Conservation (phyloP, 768 basidiomycete genomes). For the Cytidiella melzeri region DNA sequence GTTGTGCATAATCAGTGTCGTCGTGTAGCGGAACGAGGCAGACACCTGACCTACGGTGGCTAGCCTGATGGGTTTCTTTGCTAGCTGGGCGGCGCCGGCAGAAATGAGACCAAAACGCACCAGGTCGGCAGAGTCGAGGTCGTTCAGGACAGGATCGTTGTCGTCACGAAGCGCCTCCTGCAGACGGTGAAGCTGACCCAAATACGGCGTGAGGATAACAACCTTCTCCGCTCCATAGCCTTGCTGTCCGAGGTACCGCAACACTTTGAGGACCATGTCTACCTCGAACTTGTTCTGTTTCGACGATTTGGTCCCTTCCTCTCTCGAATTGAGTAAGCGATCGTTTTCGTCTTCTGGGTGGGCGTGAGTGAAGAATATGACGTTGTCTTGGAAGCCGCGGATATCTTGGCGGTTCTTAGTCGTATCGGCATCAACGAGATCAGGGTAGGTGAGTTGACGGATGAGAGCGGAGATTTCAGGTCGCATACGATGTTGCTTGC, state of each 20-base stretch:
- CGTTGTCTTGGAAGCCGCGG: constrained; percentile 48
- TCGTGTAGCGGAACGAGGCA: background rate
- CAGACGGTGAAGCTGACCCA: constrained; percentile 56
- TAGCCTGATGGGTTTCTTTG: constrained; percentile 45
- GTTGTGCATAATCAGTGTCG: background rate
- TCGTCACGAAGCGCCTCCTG: constrained; percentile 36
- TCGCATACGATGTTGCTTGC: constrained; percentile 64
- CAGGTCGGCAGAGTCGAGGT: constrained; percentile 55
- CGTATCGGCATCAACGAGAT: constrained; percentile 46
- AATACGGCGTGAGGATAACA: constrained; percentile 64
- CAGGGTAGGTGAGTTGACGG: constrained; percentile 58
- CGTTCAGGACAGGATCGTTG: constrained; percentile 56
- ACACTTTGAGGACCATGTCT: constrained; percentile 58
- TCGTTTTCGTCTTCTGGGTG: constrained; percentile 45
- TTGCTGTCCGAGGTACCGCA: constrained; percentile 61
- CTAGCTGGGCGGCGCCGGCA: constrained; percentile 30
- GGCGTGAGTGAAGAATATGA: constrained; percentile 56
- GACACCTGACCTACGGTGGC: constrained; percentile 54
- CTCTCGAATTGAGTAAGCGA: constrained; percentile 37
- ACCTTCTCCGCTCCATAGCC: constrained; percentile 57
- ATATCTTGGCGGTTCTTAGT: constrained; percentile 47
- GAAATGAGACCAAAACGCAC: constrained; percentile 49
- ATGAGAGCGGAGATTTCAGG: constrained; percentile 65
- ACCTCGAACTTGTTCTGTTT: constrained; percentile 60
- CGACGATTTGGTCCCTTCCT: constrained; percentile 43